Conservation (phyloP, 164 flowering plant genomes). For the Nymphaea thermarum region DNA sequence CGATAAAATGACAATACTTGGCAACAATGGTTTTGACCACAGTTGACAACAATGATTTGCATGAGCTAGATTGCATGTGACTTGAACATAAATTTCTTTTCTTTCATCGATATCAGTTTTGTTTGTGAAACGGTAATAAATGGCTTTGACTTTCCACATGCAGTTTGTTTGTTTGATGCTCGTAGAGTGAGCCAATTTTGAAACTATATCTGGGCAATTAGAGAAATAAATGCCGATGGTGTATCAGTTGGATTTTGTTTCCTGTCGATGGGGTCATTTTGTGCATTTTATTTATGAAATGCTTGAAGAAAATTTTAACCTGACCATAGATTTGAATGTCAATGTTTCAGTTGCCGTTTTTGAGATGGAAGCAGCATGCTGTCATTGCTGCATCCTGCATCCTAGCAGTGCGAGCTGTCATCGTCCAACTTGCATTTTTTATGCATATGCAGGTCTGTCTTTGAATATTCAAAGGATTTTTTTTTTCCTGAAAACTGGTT, state of each 20-base stretch:
- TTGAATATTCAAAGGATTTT: not conserved
- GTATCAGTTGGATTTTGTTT: too few relatives aligned
- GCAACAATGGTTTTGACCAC: too few relatives aligned
- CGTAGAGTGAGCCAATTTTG: too few relatives aligned
- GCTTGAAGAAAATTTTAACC: not conserved
- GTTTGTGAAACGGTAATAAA: too few relatives aligned
- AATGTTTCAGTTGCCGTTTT: slow-evolving; percentile 52
- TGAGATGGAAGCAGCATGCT: slow-evolving; percentile 93
- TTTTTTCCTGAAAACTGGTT: not conserved
- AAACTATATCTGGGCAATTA: too few relatives aligned
- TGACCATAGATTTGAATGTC: not conserved
- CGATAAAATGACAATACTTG: not conserved
- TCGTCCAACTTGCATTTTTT: slow-evolving; percentile 88
- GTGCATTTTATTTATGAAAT: not conserved
- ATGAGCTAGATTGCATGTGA: not conserved
- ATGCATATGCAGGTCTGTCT: slow-evolving; percentile 69
- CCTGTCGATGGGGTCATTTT: too few relatives aligned
- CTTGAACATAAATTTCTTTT: not conserved
- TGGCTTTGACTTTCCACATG: too few relatives aligned
- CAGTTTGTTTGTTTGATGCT: too few relatives aligned
- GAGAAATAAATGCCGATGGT: too few relatives aligned
- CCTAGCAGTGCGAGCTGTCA: slow-evolving; percentile 83
- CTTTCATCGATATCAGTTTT: not conserved
- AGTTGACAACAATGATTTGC: not conserved
- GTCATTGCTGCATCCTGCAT: slow-evolving; percentile 87